Percentiles rank a stretch among this genome's conserved stretches.
phyloP scores from a whole-genome alignment of 768 basidiomycete species.

The Mrakia frigida region DNA sequence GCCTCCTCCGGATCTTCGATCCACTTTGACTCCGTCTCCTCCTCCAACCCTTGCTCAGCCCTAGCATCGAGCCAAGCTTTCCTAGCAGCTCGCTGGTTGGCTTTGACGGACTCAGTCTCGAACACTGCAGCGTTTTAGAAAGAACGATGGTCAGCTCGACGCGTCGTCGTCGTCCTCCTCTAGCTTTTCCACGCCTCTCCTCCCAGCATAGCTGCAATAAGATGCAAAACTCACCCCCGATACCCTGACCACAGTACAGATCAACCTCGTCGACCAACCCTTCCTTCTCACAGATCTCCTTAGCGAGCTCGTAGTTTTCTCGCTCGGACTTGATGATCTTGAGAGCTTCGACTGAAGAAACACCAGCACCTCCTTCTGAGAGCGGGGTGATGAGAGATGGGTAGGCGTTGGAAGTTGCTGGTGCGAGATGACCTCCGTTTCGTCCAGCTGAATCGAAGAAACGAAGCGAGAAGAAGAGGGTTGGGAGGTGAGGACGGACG shows the following conservation, averaged over 20 bases:
- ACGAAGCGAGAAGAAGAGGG: not conserved
- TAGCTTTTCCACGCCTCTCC: not conserved
- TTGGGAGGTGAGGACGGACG: not conserved
- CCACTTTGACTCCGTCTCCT: slow-evolving; percentile 11
- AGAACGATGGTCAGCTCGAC: not conserved
- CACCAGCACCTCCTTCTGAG: slow-evolving; percentile 24
- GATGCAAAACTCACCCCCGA: slow-evolving; percentile 16
- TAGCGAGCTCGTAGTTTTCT: slow-evolving; percentile 27
- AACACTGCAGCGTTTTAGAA: not conserved
- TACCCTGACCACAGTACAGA: slow-evolving; percentile 5
- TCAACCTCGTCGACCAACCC: slow-evolving; percentile 16
- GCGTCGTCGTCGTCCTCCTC: not conserved
- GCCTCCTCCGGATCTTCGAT: slow-evolving; percentile 27
- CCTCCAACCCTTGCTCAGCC: not conserved
- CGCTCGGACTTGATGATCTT: slow-evolving; percentile 20
- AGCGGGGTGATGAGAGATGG: slow-evolving; percentile 13
- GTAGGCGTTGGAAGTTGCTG: slow-evolving; percentile 24
- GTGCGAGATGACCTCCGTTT: slow-evolving; percentile 31
- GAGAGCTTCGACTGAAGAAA: slow-evolving; percentile 16
- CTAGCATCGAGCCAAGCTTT: slow-evolving; percentile 13
- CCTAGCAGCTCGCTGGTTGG: not conserved
- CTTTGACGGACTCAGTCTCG: not conserved
- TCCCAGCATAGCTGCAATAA: too few species aligned
- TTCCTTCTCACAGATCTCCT: slow-evolving; percentile 23
- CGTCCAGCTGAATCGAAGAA: slow-evolving; percentile 14